Evolutionary conservation across 2,329 filamentous ascomycete species (phyloP).

Genomic region (Neonectria magnoliae): DNA sequence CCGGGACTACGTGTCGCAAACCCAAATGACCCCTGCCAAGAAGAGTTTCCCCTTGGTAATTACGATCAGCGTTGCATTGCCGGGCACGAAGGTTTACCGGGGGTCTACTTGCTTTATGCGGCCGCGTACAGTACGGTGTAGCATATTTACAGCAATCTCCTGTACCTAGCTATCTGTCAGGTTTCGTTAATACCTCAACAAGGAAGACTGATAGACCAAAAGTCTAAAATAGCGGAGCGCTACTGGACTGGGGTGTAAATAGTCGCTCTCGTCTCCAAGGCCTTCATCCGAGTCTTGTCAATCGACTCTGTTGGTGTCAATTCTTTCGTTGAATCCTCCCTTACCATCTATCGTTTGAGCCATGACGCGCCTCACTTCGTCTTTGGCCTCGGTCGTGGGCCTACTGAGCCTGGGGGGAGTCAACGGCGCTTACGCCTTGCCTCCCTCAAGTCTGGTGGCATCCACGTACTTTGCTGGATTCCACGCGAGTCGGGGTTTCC

Average conservation of each 20-base stretch:
- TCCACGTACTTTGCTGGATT: slow-evolving; percentile 39
- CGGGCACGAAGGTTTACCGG: background rate
- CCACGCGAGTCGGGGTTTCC: slow-evolving; percentile 32
- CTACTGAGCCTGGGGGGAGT: slow-evolving; percentile 20
- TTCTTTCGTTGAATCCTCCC: background rate
- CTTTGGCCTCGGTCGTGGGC: slow-evolving; percentile 28
- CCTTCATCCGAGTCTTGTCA: background rate
- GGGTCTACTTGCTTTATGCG: background rate
- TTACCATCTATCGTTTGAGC: background rate
- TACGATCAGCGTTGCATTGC: background rate
- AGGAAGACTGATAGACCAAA: background rate
- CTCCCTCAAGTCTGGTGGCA: slow-evolving; percentile 21
- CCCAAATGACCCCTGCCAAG: background rate
- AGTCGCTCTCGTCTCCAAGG: background rate
- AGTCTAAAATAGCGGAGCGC: too few species aligned
- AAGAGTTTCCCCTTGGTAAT: background rate
- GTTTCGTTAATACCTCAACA: background rate
- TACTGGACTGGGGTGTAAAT: background rate
- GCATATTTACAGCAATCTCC: background rate
- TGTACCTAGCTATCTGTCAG: background rate
- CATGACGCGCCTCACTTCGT: slow-evolving; percentile 20
- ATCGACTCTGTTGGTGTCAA: background rate
- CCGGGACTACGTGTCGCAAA: background rate
- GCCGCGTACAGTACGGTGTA: background rate
- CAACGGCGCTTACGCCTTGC: background rate